Percentiles rank a stretch among this genome's conserved stretches.
Evolutionary conservation across 1,284 basidiomycete genomes (phyloP).

Genomic region (Cutaneotrichosporon spelunceum): DNA sequence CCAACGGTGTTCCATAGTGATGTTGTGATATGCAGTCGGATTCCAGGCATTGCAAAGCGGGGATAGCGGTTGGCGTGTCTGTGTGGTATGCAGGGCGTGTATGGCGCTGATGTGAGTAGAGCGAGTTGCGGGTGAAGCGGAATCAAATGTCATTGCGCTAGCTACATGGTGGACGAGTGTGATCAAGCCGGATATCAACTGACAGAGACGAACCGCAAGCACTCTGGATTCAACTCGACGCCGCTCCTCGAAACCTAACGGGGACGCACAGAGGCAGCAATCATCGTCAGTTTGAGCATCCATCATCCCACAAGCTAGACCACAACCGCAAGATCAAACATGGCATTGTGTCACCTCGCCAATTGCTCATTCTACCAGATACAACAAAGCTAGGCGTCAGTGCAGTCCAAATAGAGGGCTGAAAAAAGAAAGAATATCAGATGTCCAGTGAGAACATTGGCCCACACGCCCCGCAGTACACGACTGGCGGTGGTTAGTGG

Average conservation of each 20-base stretch:
- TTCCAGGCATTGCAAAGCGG: background rate
- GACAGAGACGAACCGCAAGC: too few species aligned
- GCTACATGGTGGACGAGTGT: too few species aligned
- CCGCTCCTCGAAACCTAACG: too few species aligned
- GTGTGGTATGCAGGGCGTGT: too few species aligned
- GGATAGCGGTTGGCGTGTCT: too few species aligned
- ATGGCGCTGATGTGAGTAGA: too few species aligned
- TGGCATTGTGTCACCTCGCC: background rate
- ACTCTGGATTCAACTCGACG: too few species aligned
- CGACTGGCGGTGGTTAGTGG: conserved; percentile 9
- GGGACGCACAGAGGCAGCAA: too few species aligned
- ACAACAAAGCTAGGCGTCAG: background rate
- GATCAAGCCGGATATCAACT: too few species aligned
- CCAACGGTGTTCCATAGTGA: background rate
- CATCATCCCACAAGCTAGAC: background rate
- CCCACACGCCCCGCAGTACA: conserved; percentile 13
- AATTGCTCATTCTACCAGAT: background rate
- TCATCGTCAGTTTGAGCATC: background rate
- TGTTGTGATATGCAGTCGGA: conserved; percentile 6
- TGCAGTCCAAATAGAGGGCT: background rate
- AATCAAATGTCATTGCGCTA: too few species aligned
- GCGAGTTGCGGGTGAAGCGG: too few species aligned
- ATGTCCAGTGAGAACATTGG: conserved; percentile 29
- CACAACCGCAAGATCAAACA: background rate
- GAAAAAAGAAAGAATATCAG: conserved; percentile 14